phyloP scores from a whole-genome alignment of 257 asterid species.

The Nicotiana tabacum region DNA sequence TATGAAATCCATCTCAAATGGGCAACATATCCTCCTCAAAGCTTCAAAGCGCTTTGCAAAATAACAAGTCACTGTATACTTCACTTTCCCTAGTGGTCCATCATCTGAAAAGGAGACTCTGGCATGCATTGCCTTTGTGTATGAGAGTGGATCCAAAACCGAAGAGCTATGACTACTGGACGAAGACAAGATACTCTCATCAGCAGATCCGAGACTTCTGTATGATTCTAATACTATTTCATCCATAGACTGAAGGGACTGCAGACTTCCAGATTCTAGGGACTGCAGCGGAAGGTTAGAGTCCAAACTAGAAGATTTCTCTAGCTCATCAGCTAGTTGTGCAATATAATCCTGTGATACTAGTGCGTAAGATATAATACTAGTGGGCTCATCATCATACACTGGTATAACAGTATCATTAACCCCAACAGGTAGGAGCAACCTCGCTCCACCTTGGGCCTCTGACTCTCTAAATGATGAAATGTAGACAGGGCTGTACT shows the following conservation, averaged over 20 bases:
- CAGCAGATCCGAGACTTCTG: slow-evolving; percentile 57
- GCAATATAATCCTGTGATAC: slow-evolving; percentile 50
- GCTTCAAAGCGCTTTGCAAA: slow-evolving; percentile 83
- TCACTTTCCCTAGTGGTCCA: slow-evolving; percentile 72
- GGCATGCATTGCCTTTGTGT: slow-evolving; percentile 62
- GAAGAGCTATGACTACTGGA: slow-evolving; percentile 50
- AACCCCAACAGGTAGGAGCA: slow-evolving; percentile 64
- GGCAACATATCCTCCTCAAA: slow-evolving; percentile 81
- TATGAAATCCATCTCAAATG: slow-evolving; percentile 72
- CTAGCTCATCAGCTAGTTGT: slow-evolving; percentile 61
- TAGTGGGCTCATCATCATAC: slow-evolving; percentile 92
- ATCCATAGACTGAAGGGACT: slow-evolving; percentile 52
- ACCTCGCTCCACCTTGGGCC: slow-evolving; percentile 60
- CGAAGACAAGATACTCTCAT: slow-evolving; percentile 52
- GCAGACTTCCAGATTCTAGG: slow-evolving; percentile 41
- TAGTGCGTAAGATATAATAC: slow-evolving; percentile 79
- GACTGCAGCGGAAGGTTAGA: slow-evolving; percentile 39
- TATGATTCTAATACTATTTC: slow-evolving; percentile 55
- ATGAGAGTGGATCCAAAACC: slow-evolving; percentile 54
- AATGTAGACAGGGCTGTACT: slow-evolving; percentile 64
- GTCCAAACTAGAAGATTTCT: slow-evolving; percentile 33
- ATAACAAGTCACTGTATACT: slow-evolving; percentile 69
- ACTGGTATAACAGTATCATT: slow-evolving; percentile 74
- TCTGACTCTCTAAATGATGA: slow-evolving; percentile 64
- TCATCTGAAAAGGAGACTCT: slow-evolving; percentile 57